Evolutionary conservation across 495 filamentous ascomycete species (phyloP).

Genomic region (Tuber aestivum): DNA sequence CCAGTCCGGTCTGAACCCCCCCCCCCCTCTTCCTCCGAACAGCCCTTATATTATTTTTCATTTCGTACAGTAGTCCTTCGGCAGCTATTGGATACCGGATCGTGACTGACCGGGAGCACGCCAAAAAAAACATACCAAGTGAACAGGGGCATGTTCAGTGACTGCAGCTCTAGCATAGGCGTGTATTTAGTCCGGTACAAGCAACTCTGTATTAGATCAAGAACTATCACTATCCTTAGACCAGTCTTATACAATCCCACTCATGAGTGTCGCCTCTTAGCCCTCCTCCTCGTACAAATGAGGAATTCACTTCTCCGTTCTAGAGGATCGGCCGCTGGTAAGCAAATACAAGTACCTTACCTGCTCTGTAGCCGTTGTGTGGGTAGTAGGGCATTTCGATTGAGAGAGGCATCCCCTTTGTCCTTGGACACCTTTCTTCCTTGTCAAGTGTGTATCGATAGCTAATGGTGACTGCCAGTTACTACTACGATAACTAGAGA

Average conservation of each 20-base stretch:
- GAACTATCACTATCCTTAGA: too few species aligned
- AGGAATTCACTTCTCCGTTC: not conserved
- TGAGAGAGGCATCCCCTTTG: not conserved
- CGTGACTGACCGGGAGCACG: not conserved
- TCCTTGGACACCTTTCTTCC: not conserved
- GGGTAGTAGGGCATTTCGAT: not conserved
- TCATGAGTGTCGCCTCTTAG: not conserved
- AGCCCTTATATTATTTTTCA: not conserved
- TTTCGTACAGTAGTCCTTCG: not conserved
- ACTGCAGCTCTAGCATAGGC: not conserved
- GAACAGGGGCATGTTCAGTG: not conserved
- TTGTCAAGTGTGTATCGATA: not conserved
- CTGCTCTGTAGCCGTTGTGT: not conserved
- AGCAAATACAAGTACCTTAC: not conserved
- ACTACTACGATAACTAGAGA: not conserved
- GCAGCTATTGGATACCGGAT: not conserved
- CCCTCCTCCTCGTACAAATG: not conserved
- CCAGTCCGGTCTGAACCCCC: not conserved
- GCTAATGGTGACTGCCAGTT: not conserved
- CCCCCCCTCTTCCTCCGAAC: not conserved
- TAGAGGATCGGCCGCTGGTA: not conserved
- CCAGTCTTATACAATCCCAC: not conserved
- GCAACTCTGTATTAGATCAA: too few species aligned
- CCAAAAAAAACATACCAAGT: not conserved
- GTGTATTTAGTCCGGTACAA: not conserved